Percentiles rank a stretch among this genome's conserved stretches.
phyloP scores from a whole-genome alignment of 352 stramenopile genomes.

The Phytophthora vignae region DNA sequence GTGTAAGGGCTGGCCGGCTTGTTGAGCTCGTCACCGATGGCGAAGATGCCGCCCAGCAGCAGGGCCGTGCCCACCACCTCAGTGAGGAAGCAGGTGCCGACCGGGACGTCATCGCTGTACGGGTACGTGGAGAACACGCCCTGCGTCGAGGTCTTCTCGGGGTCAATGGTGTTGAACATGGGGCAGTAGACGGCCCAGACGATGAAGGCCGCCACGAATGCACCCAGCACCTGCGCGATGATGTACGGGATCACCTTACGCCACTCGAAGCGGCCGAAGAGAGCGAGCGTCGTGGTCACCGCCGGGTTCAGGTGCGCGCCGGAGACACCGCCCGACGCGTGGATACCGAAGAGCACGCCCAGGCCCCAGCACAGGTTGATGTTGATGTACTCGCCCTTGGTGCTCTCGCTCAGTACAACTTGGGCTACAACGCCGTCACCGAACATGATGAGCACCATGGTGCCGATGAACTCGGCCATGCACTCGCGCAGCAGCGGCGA shows the following conservation, averaged over 20 bases:
- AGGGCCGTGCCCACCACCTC: slow-evolving; percentile 58
- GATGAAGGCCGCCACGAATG: slow-evolving; percentile 51
- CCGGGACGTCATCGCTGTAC: slow-evolving; percentile 17
- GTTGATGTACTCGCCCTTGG: slow-evolving; percentile 63
- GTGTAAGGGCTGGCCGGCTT: slow-evolving; percentile 43
- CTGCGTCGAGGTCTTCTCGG: slow-evolving; percentile 38
- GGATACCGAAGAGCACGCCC: slow-evolving; percentile 70
- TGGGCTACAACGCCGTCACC: slow-evolving; percentile 69
- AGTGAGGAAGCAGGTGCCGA: slow-evolving; percentile 51
- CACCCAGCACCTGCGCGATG: slow-evolving; percentile 50
- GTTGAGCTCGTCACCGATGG: slow-evolving; percentile 55
- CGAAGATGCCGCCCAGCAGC: slow-evolving; percentile 55
- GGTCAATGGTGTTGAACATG: slow-evolving; percentile 55
- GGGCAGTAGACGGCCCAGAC: slow-evolving; percentile 65
- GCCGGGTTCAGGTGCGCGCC: slow-evolving; percentile 69
- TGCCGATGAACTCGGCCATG: slow-evolving; percentile 70
- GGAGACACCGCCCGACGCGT: slow-evolving; percentile 54
- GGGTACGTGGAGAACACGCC: slow-evolving; percentile 56
- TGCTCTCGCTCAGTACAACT: slow-evolving; percentile 50
- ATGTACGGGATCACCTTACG: slow-evolving; percentile 52
- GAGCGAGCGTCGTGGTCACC: slow-evolving; percentile 57
- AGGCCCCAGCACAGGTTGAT: slow-evolving; percentile 70
- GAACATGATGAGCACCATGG: slow-evolving; percentile 65
- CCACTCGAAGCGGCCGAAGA: slow-evolving; percentile 60
- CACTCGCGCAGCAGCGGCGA: slow-evolving; percentile 60